These are phyloP conservation scores for Fomitopsis betulina DNA, from an alignment of 1,284 basidiomycete species.

Conservation along the genomic window DNA sequence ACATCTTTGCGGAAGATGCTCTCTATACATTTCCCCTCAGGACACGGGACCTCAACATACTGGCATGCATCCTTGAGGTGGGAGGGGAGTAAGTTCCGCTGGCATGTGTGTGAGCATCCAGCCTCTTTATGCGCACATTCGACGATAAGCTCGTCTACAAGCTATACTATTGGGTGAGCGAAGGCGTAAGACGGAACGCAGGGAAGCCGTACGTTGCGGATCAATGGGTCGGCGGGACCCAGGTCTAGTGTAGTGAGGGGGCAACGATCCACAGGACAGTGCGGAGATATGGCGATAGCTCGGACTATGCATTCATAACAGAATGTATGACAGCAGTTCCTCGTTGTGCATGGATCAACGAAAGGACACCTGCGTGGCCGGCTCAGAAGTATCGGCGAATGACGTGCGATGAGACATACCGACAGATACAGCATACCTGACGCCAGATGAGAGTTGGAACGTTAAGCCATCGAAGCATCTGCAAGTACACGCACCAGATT, in stretches of 20 bases:
- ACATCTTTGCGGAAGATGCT: slow-evolving; percentile 40
- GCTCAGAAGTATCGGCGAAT: no score
- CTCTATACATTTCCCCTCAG: slow-evolving; percentile 41
- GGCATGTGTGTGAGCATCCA: slow-evolving; percentile 64
- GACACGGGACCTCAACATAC: slow-evolving; percentile 53
- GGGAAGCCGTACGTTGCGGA: slow-evolving; percentile 57
- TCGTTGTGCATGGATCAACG: slow-evolving; percentile 67
- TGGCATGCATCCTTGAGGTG: slow-evolving; percentile 64
- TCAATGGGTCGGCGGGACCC: slow-evolving; percentile 58
- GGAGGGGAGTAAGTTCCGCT: slow-evolving; percentile 61
- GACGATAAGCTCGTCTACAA: slow-evolving; percentile 81
- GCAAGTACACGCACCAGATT: slow-evolving; percentile 43
- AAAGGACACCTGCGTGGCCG: slow-evolving; percentile 55
- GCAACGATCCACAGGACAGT: slow-evolving; percentile 83
- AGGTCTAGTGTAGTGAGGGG: slow-evolving; percentile 52
- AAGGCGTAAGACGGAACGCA: not conserved
- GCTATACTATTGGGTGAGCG: slow-evolving; percentile 35
- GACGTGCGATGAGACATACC: slow-evolving; percentile 32
- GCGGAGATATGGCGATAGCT: slow-evolving; percentile 56
- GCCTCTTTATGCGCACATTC: slow-evolving; percentile 56
- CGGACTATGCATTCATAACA: slow-evolving; percentile 71
- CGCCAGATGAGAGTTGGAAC: not conserved
- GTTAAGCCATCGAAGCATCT: not conserved
- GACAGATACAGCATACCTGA: slow-evolving; percentile 82
- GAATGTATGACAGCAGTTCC: slow-evolving; percentile 79